Evolutionary conservation across 805 yeast species (phyloP).

Genomic region (Saccharomyces eubayanus): DNA sequence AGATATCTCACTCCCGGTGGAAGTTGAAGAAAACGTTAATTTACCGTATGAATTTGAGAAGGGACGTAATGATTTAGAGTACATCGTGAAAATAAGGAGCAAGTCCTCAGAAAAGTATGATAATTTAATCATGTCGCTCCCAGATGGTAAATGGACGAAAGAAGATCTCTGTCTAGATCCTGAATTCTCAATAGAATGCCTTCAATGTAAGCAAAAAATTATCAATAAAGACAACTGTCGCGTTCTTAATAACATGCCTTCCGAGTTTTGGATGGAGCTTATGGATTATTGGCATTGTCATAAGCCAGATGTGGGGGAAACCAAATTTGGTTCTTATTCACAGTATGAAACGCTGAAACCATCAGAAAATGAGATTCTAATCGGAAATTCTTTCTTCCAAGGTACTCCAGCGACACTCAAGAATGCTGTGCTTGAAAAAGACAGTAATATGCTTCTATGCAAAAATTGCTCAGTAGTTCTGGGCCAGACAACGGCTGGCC

Average conservation of each 20-base stretch:
- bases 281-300: conserved; percentile 99
- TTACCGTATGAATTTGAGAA: neutral
- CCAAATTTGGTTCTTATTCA: conserved; percentile 8
- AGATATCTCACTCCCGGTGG: conserved; percentile 6
- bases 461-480: conserved; percentile 10
- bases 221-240: conserved; percentile 10
- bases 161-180: conserved; percentile 7
- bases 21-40: neutral
- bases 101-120: conserved; percentile 4
- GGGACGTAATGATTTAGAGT: neutral
- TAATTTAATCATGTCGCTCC: conserved; percentile 9
- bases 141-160: conserved; percentile 22
- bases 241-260: conserved; percentile 57
- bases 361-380: conserved; percentile 15
- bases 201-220: conserved; percentile 7
- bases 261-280: conserved; percentile 88
- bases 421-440: neutral
- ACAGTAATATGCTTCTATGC: conserved; percentile 9
- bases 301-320: conserved; percentile 41
- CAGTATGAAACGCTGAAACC: conserved; percentile 22
- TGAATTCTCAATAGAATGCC: conserved; percentile 12
- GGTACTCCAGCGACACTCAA: conserved; percentile 10
- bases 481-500: conserved; percentile 17
- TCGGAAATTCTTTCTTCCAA: conserved; percentile 22
- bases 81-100: neutral